Percentiles rank a stretch among this genome's conserved stretches.
These are phyloP conservation scores for Picea glauca DNA, from an alignment of 75 land plant genomes.

Conservation along the genomic window DNA sequence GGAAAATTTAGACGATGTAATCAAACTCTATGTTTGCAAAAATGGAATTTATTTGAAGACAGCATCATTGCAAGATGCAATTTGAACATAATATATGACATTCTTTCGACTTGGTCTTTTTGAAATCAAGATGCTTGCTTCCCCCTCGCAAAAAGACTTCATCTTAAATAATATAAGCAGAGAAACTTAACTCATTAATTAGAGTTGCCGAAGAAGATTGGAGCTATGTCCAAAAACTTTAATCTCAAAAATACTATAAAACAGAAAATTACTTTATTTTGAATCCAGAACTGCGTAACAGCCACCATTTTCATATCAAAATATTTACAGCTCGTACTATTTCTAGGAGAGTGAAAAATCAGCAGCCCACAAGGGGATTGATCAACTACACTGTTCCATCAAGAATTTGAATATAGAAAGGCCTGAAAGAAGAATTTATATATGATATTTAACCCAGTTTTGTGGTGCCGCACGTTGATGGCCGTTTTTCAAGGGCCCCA, in stretches of 20 bases:
- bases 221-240: not conserved
- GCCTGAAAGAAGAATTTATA: not conserved
- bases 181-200: not conserved
- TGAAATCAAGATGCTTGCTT: not conserved
- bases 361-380: not conserved
- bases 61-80: not conserved
- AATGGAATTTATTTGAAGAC: not conserved
- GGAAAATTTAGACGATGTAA: not conserved
- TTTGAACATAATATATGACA: not conserved
- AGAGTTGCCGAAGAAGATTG: not conserved
- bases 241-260: not conserved
- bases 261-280: not conserved
- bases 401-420: not conserved
- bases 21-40: not conserved
- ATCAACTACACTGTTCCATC: not conserved
- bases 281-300: not conserved
- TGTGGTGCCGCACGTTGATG: not conserved
- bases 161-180: not conserved
- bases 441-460: not conserved
- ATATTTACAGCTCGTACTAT: not conserved
- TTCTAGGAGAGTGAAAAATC: not conserved
- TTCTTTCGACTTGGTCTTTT: not conserved
- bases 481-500: not conserved
- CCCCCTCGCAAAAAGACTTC: not conserved
- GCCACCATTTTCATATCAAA: not conserved